Percentiles rank a stretch among this genome's conserved stretches.
Conservation (phyloP, 2,329 filamentous ascomycete species). For the Trichoderma harzianum region DNA sequence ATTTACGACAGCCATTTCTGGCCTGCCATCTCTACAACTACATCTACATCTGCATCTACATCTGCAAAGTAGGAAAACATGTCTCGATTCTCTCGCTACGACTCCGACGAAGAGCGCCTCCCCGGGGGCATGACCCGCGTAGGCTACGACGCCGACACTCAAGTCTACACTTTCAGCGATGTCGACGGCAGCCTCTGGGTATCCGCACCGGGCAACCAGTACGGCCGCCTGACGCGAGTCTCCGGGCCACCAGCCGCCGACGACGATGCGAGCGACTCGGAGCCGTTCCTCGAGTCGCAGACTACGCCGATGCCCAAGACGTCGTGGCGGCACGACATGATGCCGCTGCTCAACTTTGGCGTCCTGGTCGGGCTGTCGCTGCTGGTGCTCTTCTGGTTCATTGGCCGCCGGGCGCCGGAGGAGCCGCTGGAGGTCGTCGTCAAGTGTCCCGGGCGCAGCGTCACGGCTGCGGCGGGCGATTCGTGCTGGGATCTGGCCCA, state of each 20-base stretch:
- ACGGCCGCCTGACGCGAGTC: conserved; percentile 45
- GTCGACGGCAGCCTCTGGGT: conserved; percentile 48
- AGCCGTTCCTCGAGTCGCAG: conserved; percentile 31
- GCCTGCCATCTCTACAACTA: not conserved
- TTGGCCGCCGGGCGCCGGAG: conserved; percentile 32
- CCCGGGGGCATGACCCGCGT: conserved; percentile 53
- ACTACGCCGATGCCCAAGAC: conserved; percentile 28
- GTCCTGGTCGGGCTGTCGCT: conserved; percentile 51
- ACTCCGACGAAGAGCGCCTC: conserved; percentile 50
- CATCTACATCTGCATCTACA: not conserved
- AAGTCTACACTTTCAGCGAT: conserved; percentile 52
- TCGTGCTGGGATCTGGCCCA: conserved; percentile 54
- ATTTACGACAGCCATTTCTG: not conserved
- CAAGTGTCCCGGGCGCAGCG: conserved; percentile 31
- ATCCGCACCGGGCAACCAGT: conserved; percentile 47
- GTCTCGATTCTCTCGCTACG: conserved; percentile 42
- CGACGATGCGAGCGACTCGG: conserved; percentile 28
- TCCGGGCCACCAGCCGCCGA: conserved; percentile 26
- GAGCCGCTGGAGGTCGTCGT: conserved; percentile 12
- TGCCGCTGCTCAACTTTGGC: conserved; percentile 57
- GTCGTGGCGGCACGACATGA: conserved; percentile 51
- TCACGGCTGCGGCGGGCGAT: conserved; percentile 46
- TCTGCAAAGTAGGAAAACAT: conserved; percentile 26
- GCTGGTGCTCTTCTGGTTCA: conserved; percentile 48
- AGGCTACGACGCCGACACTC: conserved; percentile 55